A percentile compares a stretch with the other conserved stretches of the same genome.
Evolutionary conservation across 257 asterid species (phyloP).

Genomic region (Solanum appendiculatum): DNA sequence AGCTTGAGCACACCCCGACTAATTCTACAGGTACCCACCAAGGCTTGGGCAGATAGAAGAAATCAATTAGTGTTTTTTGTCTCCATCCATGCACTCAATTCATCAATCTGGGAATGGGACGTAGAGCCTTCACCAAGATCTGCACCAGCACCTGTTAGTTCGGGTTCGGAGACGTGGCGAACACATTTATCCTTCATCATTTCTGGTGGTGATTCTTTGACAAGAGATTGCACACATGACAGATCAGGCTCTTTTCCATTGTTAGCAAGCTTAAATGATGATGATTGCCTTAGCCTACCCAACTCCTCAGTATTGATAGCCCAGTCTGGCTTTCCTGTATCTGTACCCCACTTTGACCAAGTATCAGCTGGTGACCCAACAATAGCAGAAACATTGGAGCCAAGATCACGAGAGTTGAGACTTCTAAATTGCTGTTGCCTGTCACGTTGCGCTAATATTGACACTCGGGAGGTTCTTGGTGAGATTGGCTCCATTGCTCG

Average conservation of each 20-base stretch:
- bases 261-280: constrained; percentile 50
- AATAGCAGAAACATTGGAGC: constrained; percentile 36
- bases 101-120: constrained; percentile 26
- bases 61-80: neutral
- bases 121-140: constrained; percentile 22
- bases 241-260: constrained; percentile 61
- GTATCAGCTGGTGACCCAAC: constrained; percentile 37
- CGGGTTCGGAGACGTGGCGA: constrained; percentile 12
- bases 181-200: constrained; percentile 40
- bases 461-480: constrained; percentile 57
- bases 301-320: constrained; percentile 25
- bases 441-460: constrained; percentile 53
- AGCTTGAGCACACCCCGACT: neutral
- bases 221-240: constrained; percentile 68
- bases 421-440: constrained; percentile 56
- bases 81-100: constrained; percentile 48
- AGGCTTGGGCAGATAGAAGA: neutral
- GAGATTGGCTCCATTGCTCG: constrained; percentile 56
- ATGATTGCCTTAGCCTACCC: constrained; percentile 39
- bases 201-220: constrained; percentile 65
- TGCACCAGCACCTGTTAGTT: constrained; percentile 12
- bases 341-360: constrained; percentile 64
- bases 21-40: neutral
- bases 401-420: constrained; percentile 66
- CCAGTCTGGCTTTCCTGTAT: constrained; percentile 54